Evolutionary conservation across 805 yeast species (phyloP).

Genomic region (Schwanniomyces occidentalis): DNA sequence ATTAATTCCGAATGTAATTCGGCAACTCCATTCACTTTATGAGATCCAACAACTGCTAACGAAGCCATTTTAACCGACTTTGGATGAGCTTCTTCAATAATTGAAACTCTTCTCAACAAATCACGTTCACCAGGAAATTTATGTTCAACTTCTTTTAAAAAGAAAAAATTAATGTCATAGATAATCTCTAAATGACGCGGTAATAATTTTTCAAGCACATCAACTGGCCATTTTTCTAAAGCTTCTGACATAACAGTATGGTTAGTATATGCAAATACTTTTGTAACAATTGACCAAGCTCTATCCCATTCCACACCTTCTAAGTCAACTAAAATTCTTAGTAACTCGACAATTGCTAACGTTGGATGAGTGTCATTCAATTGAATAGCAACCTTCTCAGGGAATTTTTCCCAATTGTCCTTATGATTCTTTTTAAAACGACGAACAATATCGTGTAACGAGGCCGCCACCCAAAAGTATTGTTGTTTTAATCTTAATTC

Average conservation of each 20-base stretch:
- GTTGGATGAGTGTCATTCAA: conserved; percentile 95
- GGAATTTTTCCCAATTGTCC: conserved; percentile 77
- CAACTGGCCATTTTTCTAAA: conserved; percentile 92
- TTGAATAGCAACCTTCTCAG: conserved; percentile 88
- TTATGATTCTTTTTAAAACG: conserved; percentile 76
- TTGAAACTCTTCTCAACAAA: conserved; percentile 68
- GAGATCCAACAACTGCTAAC: conserved; percentile 89
- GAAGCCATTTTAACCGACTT: conserved; percentile 91
- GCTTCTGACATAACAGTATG: conserved; percentile 97
- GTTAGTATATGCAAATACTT: conserved; percentile 87
- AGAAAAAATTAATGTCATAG: conserved; percentile 78
- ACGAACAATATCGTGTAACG: conserved; percentile 86
- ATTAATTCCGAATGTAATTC: conserved; percentile 91
- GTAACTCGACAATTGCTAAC: conserved; percentile 84
- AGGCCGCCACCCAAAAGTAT: conserved; percentile 96
- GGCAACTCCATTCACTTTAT: conserved; percentile 93
- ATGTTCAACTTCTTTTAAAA: conserved; percentile 73
- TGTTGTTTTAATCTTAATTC: conserved; percentile 92
- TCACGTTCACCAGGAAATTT: conserved; percentile 74
- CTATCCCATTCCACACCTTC: conserved; percentile 79
- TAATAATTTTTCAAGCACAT: conserved; percentile 69
- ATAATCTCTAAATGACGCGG: conserved; percentile 92
- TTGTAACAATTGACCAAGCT: conserved; percentile 83
- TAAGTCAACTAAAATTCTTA: conserved; percentile 79
- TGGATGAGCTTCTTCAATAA: conserved; percentile 79